A percentile compares a stretch with the other conserved stretches of the same genome.
Conservation (phyloP, 2,329 filamentous ascomycete genomes). For the Volutella citrinella region DNA sequence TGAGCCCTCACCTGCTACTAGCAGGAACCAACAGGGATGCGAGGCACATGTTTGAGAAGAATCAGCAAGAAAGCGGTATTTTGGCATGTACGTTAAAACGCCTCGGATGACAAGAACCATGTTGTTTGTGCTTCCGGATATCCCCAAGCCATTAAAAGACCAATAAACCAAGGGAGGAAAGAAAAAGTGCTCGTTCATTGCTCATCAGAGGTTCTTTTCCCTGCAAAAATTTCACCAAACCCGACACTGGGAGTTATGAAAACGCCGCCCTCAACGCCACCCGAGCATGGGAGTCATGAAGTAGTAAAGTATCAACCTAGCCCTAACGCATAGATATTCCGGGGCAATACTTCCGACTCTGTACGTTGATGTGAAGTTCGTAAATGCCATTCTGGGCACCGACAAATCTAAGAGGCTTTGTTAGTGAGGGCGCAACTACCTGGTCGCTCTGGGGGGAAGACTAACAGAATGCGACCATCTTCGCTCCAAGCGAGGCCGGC, state of each 20-base stretch:
- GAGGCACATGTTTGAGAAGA: neutral
- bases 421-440: too few relatives aligned
- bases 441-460: too few relatives aligned
- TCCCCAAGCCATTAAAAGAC: constrained; percentile 14
- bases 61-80: too few relatives aligned
- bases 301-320: neutral
- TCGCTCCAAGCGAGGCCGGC: constrained; percentile 61
- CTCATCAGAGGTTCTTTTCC: constrained; percentile 23
- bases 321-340: constrained; percentile 51
- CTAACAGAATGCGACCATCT: constrained; percentile 59
- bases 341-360: constrained; percentile 57
- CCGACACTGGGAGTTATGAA: constrained; percentile 3
- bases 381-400: constrained; percentile 72
- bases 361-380: constrained; percentile 66
- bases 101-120: constrained; percentile 5
- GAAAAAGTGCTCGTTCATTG: too few relatives aligned
- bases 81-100: constrained; percentile 14
- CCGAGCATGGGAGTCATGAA: neutral
- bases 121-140: constrained; percentile 13
- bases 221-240: constrained; percentile 10
- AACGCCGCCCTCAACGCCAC: constrained; percentile 11
- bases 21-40: neutral
- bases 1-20: too few relatives aligned
- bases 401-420: constrained; percentile 47
- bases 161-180: constrained; percentile 16